Evolutionary conservation across 257 asterid genomes (phyloP), one percentile per base, ranked within the genome.

Genomic region (Gentiana macrophylla): DNA sequence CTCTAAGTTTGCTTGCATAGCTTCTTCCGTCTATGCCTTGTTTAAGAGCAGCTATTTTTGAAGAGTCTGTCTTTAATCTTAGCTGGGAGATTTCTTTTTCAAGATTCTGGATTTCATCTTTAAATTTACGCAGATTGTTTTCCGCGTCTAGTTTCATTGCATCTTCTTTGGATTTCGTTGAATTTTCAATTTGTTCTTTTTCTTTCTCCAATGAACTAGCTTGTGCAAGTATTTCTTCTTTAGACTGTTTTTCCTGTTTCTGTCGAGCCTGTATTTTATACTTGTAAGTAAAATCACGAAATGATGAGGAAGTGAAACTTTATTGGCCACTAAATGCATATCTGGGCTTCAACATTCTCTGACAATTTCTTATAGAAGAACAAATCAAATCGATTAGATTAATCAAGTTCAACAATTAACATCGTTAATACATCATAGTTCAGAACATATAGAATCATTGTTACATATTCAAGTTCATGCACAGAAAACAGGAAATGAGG

Each of bases 1-100:
- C 77, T 0, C 69, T 55, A 64, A 81, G 72, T 64, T 79, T 79
- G 68, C 80, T 77, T 49, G 83, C 82, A 24, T 84, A 84, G 73
- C 88, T 83, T 61, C 88, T 83, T 61, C 81, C 87, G 37, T 91
- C 86, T 69, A 79, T 74, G 37, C 95, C 96, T 60, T 84, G 72
- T 71, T 70, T 83, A 6, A 84, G 94, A 61, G 94, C 94, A 6
- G 94, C 94, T 71, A 86, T 84, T 71, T 86, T 92, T 11, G 91
- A 77, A 0, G 89, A 85, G 71, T 92, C 97, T 1, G 80, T 71
- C 72, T 75, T 85, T 62, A 83, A 62, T 65, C 97, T 79, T 65
- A 88, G 60, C 80, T 70, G 83, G 64, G 94, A 86, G 32, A 92
- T 80, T 62, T 88, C 91, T 61, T 76, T 77, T 55, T 81, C 94